Base-by-base conservation (phyloP, 495 filamentous ascomycete genomes). In the Delitschia confertaspora region DNA sequence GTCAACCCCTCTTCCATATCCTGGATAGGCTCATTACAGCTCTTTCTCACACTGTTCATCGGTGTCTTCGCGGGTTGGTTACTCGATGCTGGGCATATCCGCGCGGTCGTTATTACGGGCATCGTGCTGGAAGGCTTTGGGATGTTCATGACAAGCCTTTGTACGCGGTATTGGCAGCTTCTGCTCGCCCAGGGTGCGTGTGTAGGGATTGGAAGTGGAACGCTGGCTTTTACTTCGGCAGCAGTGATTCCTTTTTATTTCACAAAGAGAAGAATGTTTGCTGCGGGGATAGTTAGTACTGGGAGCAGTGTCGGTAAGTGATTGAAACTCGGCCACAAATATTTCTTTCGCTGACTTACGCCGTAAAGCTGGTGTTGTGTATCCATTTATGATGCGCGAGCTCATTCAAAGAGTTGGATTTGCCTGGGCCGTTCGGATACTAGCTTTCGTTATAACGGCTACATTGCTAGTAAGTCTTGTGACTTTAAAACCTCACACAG, bases 221-320 rank as follows among this genome's bases (percentile, higher is more conserved):
- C 22, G 6, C 19, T 47, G 19, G 44, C 35, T 5, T 34, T 47
- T 17, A 39, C 36, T 1, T n/a, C 19, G 11, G 44, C 30, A 14
- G 34, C 44, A 6, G 33, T 47, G 10, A 32, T 47, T 3, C 34
- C 44, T 11, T 24, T 31, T 22, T 47, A 39, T 13, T 47, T 47
- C 33, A 25, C 10, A 6, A 34, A 33, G 36, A 39, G 36, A 19
- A 31, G 44, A 16, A 47, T 47, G 44, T 18, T 47, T 9, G 44
- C 25, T 13, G 30, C 44, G 2, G 44, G 44, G 17, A 32, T 47
- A 10, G 44, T 34, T 14, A 33, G 25, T 13, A 47, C 44, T 3
- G 44, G 44, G 3, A 40, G 34, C 21, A 47, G 44, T 33, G 25
- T 47, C 26, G 73, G 73, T 64, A 36, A 17, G 43, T 56, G n/a